Conservation (phyloP, 345 rosid genomes). For the Eucalyptus polyanthemos region DNA sequence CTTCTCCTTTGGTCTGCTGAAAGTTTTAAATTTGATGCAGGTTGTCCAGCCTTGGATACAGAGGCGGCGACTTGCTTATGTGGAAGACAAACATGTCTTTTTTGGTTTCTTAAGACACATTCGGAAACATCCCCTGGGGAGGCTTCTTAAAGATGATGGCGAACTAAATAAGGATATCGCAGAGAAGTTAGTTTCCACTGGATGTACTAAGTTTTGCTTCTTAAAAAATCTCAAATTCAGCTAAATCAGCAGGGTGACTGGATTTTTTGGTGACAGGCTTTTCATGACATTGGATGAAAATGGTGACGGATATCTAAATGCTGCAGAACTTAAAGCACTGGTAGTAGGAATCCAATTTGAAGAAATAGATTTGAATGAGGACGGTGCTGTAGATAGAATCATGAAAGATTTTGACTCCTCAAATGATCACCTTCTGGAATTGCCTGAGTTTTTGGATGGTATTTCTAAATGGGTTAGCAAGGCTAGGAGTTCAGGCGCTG, state of each 20-base stretch:
- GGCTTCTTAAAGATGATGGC: constrained; percentile 23
- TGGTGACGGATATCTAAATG: constrained; percentile 12
- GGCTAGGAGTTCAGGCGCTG: constrained; percentile 27
- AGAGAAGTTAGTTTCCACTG: constrained; percentile 15
- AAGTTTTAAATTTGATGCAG: background rate
- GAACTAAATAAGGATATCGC: constrained; percentile 10
- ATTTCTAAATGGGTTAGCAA: constrained; percentile 26
- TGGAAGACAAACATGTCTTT: constrained; percentile 49
- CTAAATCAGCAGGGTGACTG: background rate
- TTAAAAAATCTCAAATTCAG: background rate
- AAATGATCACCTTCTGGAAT: background rate
- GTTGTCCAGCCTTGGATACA: constrained; percentile 90
- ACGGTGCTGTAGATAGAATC: constrained; percentile 22
- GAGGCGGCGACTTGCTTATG: constrained; percentile 61
- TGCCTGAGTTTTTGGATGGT: constrained; percentile 16
- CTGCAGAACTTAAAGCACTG: constrained; percentile 31
- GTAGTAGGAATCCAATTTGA: constrained; percentile 31
- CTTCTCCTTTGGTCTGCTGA: background rate
- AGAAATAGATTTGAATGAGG: constrained; percentile 19
- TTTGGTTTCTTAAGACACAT: constrained; percentile 37
- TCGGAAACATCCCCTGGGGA: constrained; percentile 18
- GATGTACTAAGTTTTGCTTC: background rate
- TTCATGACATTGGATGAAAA: constrained; percentile 29
- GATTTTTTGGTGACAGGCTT: constrained; percentile 12
- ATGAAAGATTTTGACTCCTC: constrained; percentile 34